Conservation (phyloP, 2,329 filamentous ascomycete species). For the Ophiocordyceps sinensis region DNA sequence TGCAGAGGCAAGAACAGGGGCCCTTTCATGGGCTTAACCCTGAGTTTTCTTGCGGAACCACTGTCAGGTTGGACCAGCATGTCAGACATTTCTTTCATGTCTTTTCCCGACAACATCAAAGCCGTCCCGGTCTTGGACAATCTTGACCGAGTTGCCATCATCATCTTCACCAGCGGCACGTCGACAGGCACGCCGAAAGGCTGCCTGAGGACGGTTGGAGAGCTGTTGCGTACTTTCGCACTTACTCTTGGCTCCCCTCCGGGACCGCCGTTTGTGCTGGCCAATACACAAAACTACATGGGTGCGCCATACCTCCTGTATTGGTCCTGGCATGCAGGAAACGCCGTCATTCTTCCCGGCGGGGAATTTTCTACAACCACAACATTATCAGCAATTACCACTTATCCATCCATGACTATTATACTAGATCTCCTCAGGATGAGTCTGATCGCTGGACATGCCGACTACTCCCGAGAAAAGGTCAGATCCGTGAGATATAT, state of each 20-base stretch:
- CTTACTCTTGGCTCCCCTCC: not conserved
- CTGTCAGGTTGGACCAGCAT: not conserved
- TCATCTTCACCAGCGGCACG: not conserved
- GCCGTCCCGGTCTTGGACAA: not conserved
- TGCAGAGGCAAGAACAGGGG: not conserved
- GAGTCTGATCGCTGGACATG: not conserved
- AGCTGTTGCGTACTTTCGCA: not conserved
- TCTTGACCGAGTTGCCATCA: not conserved
- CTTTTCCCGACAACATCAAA: not conserved
- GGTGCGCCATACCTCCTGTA: not conserved
- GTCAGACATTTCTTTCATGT: too few species aligned
- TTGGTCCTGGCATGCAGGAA: not conserved
- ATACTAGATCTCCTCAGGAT: too few species aligned
- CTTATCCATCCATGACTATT: not conserved
- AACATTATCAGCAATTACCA: not conserved
- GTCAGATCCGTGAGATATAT: not conserved
- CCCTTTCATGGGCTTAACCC: not conserved
- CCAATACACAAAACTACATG: not conserved
- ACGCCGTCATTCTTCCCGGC: not conserved
- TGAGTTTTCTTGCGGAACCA: not conserved
- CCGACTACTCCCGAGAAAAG: not conserved
- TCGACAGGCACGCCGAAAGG: not conserved
- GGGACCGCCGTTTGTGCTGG: not conserved
- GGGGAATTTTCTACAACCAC: not conserved
- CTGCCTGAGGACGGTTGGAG: not conserved